phyloP scores from a whole-genome alignment of 148 eudicot species.

The Vaccinium vitisidaea region DNA sequence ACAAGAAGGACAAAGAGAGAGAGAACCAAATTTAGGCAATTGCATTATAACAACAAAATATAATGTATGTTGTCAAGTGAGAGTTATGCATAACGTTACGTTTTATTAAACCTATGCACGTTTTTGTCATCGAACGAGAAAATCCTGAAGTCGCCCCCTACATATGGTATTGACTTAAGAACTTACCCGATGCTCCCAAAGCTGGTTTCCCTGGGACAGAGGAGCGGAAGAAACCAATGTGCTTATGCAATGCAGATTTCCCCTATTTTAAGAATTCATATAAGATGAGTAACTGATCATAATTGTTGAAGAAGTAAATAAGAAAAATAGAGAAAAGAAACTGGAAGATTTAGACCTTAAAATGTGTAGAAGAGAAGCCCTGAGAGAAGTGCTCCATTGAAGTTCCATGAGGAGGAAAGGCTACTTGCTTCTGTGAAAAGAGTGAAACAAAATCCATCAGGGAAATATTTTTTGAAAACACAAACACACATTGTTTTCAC shows the following conservation, averaged over 20 bases:
- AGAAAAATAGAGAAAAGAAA: neutral
- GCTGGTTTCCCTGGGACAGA: slow-evolving; percentile 31
- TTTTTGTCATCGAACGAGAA: no score
- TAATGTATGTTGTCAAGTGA: no score
- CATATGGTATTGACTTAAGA: neutral
- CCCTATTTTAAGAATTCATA: slow-evolving; percentile 25
- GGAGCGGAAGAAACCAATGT: slow-evolving; percentile 44
- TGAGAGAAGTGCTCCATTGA: slow-evolving; percentile 34
- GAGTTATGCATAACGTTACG: no score
- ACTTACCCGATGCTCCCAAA: slow-evolving; percentile 36
- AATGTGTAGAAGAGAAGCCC: slow-evolving; percentile 23
- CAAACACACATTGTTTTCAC: neutral
- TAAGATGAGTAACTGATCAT: neutral
- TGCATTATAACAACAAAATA: neutral
- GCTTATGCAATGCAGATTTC: slow-evolving; percentile 37
- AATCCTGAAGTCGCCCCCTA: neutral
- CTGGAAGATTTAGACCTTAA: slow-evolving; percentile 15
- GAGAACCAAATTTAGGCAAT: neutral
- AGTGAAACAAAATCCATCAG: neutral
- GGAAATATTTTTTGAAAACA: neutral
- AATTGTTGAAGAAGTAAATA: neutral
- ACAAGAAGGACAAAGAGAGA: neutral
- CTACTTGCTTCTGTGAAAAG: slow-evolving; percentile 37
- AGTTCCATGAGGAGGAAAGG: slow-evolving; percentile 28
- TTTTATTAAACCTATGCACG: no score